phyloP scores from a whole-genome alignment of 495 filamentous ascomycete genomes.

The Penicillium crystallinum region DNA sequence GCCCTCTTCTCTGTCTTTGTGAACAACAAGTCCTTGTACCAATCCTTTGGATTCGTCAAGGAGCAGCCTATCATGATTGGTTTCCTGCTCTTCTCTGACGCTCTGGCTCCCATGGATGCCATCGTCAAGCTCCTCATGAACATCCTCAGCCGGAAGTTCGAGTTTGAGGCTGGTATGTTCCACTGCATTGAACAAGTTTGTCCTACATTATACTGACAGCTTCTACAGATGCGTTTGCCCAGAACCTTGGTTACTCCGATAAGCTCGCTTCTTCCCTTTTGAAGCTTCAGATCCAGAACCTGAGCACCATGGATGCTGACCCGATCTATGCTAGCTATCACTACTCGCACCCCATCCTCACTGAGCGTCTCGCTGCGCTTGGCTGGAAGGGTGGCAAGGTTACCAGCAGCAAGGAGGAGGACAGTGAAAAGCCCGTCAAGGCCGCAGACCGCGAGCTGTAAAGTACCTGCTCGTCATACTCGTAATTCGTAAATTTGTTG shows the following conservation, averaged over 20 bases:
- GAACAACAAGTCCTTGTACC: slow-evolving; percentile 86
- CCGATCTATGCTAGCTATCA: slow-evolving; percentile 97
- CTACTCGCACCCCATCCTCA: slow-evolving; percentile 94
- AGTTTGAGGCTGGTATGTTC: slow-evolving; percentile 83
- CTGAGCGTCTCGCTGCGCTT: slow-evolving; percentile 85
- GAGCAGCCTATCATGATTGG: slow-evolving; percentile 91
- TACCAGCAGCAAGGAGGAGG: slow-evolving; percentile 41
- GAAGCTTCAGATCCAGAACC: slow-evolving; percentile 96
- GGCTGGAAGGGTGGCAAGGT: slow-evolving; percentile 70
- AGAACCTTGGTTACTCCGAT: slow-evolving; percentile 74
- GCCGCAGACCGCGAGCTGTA: slow-evolving; percentile 57
- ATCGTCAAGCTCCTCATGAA: slow-evolving; percentile 94
- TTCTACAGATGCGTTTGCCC: slow-evolving; percentile 70
- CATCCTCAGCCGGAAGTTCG: slow-evolving; percentile 85
- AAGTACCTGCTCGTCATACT: slow-evolving; percentile 3
- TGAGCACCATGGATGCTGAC: slow-evolving; percentile 97
- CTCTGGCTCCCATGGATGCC: slow-evolving; percentile 84
- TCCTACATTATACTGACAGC: not conserved
- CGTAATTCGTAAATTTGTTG: slow-evolving; percentile 5
- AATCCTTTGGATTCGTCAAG: slow-evolving; percentile 82
- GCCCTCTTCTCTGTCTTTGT: slow-evolving; percentile 94
- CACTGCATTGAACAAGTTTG: not conserved
- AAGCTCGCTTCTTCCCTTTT: slow-evolving; percentile 83
- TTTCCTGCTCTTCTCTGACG: slow-evolving; percentile 93
- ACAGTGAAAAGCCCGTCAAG: slow-evolving; percentile 50